phyloP scores from a whole-genome alignment of 345 rosid species.

The Hibiscus mutabilis region DNA sequence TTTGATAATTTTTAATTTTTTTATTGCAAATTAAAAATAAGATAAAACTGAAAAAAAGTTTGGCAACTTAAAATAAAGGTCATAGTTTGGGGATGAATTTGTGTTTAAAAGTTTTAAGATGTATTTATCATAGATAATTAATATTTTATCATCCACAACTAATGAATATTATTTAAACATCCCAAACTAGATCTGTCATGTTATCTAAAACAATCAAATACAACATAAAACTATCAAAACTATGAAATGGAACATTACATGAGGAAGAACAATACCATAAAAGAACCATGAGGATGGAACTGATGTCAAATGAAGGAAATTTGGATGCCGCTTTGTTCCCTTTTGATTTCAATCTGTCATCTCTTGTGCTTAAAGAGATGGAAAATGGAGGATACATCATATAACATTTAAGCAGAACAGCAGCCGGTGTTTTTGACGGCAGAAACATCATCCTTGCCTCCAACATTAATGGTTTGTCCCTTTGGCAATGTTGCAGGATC shows the following conservation, averaged over 20 bases:
- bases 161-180: neutral
- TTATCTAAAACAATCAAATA: slow-evolving; percentile 2
- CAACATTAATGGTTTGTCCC: slow-evolving; percentile 62
- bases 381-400: neutral
- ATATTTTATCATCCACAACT: neutral
- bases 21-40: too few species aligned
- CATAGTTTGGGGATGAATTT: too few species aligned
- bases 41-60: too few species aligned
- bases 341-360: neutral
- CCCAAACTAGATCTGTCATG: neutral
- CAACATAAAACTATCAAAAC: slow-evolving; percentile 4
- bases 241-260: neutral
- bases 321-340: neutral
- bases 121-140: too few species aligned
- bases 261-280: neutral
- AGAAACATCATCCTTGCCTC: slow-evolving; percentile 63
- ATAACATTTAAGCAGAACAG: slow-evolving; percentile 35
- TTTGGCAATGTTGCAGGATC: slow-evolving; percentile 61
- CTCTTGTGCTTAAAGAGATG: neutral
- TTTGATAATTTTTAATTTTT: too few species aligned
- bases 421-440: slow-evolving; percentile 64
- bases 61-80: too few species aligned
- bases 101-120: too few species aligned
- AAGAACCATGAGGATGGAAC: neutral
- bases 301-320: neutral